phyloP scores from a whole-genome alignment of 23 red algal genomes.

The Gracilaria vermiculophylla region DNA sequence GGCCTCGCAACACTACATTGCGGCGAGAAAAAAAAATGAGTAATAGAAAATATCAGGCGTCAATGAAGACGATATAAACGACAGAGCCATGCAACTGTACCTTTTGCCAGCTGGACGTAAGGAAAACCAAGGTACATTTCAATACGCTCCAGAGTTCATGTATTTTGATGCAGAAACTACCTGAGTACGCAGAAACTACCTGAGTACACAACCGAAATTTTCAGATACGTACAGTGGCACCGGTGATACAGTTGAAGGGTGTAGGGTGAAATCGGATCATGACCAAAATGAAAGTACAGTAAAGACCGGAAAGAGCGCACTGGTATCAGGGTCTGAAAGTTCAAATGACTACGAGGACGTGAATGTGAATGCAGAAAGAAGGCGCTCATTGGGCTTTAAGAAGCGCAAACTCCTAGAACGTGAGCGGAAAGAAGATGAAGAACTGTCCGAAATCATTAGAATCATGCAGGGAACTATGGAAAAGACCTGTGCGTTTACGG shows the following conservation, averaged over 20 bases:
- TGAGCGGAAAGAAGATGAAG: neutral
- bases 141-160: neutral
- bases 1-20: neutral
- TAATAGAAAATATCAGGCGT: neutral
- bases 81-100: conserved; percentile 6
- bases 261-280: neutral
- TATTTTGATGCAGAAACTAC: conserved; percentile 28
- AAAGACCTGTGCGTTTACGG: neutral
- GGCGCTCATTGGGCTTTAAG: neutral
- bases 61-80: neutral
- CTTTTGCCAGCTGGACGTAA: neutral
- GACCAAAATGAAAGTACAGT: neutral
- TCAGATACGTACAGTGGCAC: neutral
- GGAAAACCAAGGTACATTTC: neutral
- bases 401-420: neutral
- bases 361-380: too few species aligned
- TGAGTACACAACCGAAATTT: neutral
- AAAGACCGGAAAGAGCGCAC: neutral
- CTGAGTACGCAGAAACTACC: too few species aligned
- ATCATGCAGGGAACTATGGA: neutral
- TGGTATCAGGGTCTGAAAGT: neutral
- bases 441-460: neutral
- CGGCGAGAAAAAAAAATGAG: neutral
- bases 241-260: neutral
- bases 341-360: too few species aligned